phyloP scores from a whole-genome alignment of 129 eudicot genomes.

The Apium graveolens region DNA sequence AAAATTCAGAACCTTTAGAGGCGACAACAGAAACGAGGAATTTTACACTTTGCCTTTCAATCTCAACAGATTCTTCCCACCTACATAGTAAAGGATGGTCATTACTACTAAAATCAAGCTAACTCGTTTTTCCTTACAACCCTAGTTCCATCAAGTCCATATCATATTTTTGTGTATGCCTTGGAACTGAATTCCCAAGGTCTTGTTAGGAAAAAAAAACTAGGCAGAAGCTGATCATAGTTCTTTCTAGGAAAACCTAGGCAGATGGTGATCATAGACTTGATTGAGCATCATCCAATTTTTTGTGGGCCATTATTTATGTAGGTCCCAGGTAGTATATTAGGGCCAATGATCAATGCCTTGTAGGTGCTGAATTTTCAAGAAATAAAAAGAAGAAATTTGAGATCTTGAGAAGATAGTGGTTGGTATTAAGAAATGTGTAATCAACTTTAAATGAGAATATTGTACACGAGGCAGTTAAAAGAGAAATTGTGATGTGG shows the following conservation, averaged over 20 bases:
- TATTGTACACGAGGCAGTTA: not conserved
- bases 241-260: not conserved
- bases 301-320: slow-evolving; percentile 15
- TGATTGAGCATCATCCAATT: slow-evolving; percentile 2
- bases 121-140: not conserved
- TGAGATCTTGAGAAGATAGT: not conserved
- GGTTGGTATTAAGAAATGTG: not conserved
- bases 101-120: not conserved
- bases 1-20: slow-evolving; percentile 59
- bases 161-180: not conserved
- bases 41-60: slow-evolving; percentile 65
- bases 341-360: slow-evolving; percentile 10
- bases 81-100: slow-evolving; percentile 28
- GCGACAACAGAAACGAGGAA: slow-evolving; percentile 60
- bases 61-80: slow-evolving; percentile 62
- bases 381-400: slow-evolving; percentile 7
- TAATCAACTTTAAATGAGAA: not conserved
- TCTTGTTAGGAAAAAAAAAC: not conserved
- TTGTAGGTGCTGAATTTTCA: slow-evolving; percentile 13
- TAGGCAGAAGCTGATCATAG: slow-evolving; percentile 1
- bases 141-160: not conserved
- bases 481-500: not conserved
- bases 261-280: slow-evolving; percentile 2
- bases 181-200: not conserved
- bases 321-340: not conserved